Conservation (phyloP, 805 yeast species). For the Citeromyces matritensis region DNA sequence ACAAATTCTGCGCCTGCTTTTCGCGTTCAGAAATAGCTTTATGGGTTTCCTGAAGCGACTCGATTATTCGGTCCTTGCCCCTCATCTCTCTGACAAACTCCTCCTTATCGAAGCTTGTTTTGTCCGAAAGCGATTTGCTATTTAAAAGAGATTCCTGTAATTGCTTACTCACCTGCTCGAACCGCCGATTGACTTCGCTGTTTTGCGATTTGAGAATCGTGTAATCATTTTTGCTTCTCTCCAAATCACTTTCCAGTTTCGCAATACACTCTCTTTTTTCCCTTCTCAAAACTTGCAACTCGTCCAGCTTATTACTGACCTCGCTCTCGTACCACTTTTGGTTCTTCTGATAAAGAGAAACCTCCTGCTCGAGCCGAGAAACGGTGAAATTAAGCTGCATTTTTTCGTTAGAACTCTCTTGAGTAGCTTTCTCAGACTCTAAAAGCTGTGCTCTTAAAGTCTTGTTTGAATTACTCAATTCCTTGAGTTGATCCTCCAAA, state of each 20-base stretch:
- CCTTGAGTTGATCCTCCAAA: constrained; percentile 23
- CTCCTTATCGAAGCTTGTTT: constrained; percentile 24
- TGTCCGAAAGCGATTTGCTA: constrained; percentile 30
- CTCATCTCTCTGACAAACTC: constrained; percentile 42
- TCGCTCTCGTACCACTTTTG: constrained; percentile 20
- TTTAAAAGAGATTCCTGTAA: constrained; percentile 27
- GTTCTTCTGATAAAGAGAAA: constrained; percentile 14
- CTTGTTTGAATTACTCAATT: constrained; percentile 21
- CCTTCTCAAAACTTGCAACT: constrained; percentile 12
- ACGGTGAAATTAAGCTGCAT: constrained; percentile 12
- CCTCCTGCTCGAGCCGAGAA: constrained; percentile 14
- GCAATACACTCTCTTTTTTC: constrained; percentile 15
- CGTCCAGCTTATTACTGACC: constrained; percentile 11
- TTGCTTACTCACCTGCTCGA: constrained; percentile 18
- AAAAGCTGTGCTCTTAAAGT: constrained; percentile 25
- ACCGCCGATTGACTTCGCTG: constrained; percentile 17
- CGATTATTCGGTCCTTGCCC: constrained; percentile 44
- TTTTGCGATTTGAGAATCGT: constrained; percentile 10
- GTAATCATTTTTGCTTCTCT: constrained; percentile 16
- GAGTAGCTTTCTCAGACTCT: constrained; percentile 11
- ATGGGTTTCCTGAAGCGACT: constrained; percentile 37
- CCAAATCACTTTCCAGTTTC: constrained; percentile 17
- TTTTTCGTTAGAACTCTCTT: constrained; percentile 11
- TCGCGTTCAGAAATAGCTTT: constrained; percentile 38
- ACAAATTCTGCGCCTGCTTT: constrained; percentile 30